Conservation (phyloP, 352 stramenopile species). For the Aphanomyces invadans region DNA sequence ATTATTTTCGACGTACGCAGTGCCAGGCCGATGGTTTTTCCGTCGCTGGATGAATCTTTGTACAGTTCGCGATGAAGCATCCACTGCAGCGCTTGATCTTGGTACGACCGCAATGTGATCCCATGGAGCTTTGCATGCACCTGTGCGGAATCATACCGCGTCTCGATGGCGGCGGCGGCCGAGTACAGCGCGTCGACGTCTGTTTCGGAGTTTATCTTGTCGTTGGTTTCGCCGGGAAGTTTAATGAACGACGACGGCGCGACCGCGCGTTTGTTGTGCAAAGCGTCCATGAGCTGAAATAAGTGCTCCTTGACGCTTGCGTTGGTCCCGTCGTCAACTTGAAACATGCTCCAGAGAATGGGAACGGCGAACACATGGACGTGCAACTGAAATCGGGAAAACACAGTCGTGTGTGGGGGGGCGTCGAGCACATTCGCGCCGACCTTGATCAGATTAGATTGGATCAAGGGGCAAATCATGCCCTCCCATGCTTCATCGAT, state of each 20-base stretch:
- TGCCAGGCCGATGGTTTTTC: constrained; percentile 20
- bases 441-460: neutral
- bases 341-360: neutral
- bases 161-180: neutral
- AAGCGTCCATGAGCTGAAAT: constrained; percentile 50
- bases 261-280: constrained; percentile 23
- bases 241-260: constrained; percentile 27
- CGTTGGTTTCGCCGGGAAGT: constrained; percentile 19
- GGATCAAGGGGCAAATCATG: neutral
- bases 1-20: constrained; percentile 14
- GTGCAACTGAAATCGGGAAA: constrained; percentile 19
- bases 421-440: constrained; percentile 12
- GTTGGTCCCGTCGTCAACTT: neutral
- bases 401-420: constrained; percentile 9
- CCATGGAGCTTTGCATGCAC: constrained; percentile 44
- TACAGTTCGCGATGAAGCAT: constrained; percentile 73
- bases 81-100: constrained; percentile 77
- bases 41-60: constrained; percentile 1
- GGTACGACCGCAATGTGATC: constrained; percentile 69
- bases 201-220: constrained; percentile 11
- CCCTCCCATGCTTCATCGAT: constrained; percentile 22
- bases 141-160: constrained; percentile 24
- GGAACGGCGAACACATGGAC: constrained; percentile 17
- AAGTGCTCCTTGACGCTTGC: constrained; percentile 8
- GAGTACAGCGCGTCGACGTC: constrained; percentile 13